A percentile compares a stretch with the other conserved stretches of the same genome.
Conservation (phyloP, 352 stramenopile species). For the Phytophthora palmivora region DNA sequence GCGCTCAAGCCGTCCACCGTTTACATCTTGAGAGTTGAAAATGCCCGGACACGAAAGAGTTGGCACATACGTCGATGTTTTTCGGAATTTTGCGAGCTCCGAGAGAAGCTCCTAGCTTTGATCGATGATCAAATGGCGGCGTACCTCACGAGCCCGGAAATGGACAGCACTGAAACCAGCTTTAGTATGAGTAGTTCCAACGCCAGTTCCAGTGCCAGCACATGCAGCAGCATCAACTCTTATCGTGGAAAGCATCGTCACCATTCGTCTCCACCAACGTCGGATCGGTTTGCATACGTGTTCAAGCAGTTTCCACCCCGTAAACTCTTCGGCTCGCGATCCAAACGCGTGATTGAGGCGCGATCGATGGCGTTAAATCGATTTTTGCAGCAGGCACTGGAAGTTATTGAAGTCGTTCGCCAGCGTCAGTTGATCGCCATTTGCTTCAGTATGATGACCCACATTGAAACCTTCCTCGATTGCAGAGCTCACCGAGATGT, state of each 20-base stretch:
- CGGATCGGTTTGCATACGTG: conserved; percentile 62
- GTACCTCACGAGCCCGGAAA: conserved; percentile 33
- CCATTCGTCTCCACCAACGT: conserved; percentile 13
- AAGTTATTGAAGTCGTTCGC: conserved; percentile 60
- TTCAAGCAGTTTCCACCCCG: conserved; percentile 74
- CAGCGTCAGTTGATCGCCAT: conserved; percentile 69
- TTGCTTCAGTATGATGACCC: conserved; percentile 78
- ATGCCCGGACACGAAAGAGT: conserved; percentile 43
- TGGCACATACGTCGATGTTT: conserved; percentile 82
- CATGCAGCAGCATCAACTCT: conserved; percentile 30
- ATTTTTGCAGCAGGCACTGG: conserved; percentile 67
- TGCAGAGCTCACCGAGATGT: conserved; percentile 42
- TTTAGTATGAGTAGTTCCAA: conserved; percentile 19
- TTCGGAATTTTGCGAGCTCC: conserved; percentile 77
- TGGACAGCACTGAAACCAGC: conserved; percentile 28
- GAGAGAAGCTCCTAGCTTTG: conserved; percentile 67
- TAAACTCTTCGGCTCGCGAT: conserved; percentile 70
- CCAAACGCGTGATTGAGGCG: conserved; percentile 75
- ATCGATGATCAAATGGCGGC: conserved; percentile 54
- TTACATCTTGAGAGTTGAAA: conserved; percentile 74
- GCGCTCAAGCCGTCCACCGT: conserved; percentile 79
- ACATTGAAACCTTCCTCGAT: conserved; percentile 74
- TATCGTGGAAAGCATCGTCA: conserved; percentile 16
- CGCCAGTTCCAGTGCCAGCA: conserved; percentile 28
- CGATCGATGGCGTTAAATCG: conserved; percentile 63